phyloP scores from a whole-genome alignment of 1,284 basidiomycete species.

The Fomitiporia mediterranea region DNA sequence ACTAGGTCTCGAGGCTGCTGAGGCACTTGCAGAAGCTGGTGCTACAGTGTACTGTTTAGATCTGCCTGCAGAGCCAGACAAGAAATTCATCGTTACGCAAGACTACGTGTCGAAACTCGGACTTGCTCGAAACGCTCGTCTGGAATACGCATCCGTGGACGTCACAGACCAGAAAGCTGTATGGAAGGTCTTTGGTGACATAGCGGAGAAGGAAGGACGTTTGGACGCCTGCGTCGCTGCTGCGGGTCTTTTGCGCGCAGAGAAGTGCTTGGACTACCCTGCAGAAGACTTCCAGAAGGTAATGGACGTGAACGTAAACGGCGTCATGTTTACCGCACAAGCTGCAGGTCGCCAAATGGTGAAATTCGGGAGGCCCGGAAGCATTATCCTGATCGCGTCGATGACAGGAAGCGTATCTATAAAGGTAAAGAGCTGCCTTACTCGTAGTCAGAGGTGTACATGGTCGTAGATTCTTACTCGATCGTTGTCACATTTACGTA shows the following conservation, averaged over 20 bases:
- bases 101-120: conserved; percentile 47
- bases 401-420: conserved; percentile 57
- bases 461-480: background rate
- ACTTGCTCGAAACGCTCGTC: conserved; percentile 35
- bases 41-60: conserved; percentile 78
- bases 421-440: conserved; percentile 42
- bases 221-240: conserved; percentile 75
- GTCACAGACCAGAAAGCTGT: conserved; percentile 57
- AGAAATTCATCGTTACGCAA: conserved; percentile 58
- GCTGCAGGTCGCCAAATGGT: conserved; percentile 75
- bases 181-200: conserved; percentile 52
- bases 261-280: conserved; percentile 66
- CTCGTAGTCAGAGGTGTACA: background rate
- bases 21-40: conserved; percentile 73
- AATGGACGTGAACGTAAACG: conserved; percentile 70
- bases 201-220: conserved; percentile 59
- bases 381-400: conserved; percentile 81
- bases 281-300: conserved; percentile 61
- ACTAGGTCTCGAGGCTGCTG: conserved; percentile 78
- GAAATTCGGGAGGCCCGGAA: conserved; percentile 63
- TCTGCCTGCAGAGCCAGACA: conserved; percentile 57
- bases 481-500: conserved; percentile 26
- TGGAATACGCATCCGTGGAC: conserved; percentile 65
- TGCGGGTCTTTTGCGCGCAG: conserved; percentile 68
- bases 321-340: conserved; percentile 75